A percentile compares a stretch with the other conserved stretches of the same genome.
phyloP scores from a whole-genome alignment of 208 protist species.

The Trypanosoma scelopori region DNA sequence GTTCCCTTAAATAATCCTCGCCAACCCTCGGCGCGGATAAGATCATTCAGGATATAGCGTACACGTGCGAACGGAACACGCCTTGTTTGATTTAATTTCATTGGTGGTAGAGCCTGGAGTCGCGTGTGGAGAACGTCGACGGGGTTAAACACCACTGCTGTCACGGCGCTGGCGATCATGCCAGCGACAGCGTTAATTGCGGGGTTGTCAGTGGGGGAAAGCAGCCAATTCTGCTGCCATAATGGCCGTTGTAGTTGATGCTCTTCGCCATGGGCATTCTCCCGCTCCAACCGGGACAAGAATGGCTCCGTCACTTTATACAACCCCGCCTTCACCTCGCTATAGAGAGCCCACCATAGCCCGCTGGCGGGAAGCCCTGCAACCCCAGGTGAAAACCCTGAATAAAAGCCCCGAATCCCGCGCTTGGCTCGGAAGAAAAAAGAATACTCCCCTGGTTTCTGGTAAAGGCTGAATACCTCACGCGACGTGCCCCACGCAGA shows the following conservation, averaged over 20 bases:
- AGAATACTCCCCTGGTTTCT: conserved; percentile 10
- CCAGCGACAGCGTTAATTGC: conserved; percentile 68
- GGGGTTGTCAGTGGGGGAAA: conserved; percentile 82
- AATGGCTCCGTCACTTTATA: conserved; percentile 60
- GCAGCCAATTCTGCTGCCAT: conserved; percentile 67
- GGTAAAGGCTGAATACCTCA: conserved; percentile 54
- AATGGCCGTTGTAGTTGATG: conserved; percentile 1
- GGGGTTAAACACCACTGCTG: conserved; percentile 79
- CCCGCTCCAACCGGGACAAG: conserved; percentile 50
- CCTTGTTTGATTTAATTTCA: conserved; percentile 9
- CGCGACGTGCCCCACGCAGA: conserved; percentile 37
- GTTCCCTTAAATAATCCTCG: conserved; percentile 82
- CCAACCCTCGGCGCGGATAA: conserved; percentile 59
- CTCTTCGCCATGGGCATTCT: not conserved
- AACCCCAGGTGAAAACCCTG: conserved; percentile 65
- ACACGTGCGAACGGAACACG: conserved; percentile 21
- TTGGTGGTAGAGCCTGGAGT: conserved; percentile 62
- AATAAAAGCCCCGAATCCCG: conserved; percentile 62
- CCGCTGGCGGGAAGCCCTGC: conserved; percentile 72
- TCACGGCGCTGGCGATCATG: conserved; percentile 60
- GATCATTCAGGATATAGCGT: conserved; percentile 38
- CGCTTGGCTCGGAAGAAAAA: not conserved
- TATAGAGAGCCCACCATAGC: conserved; percentile 86
- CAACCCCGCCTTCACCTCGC: conserved; percentile 61
- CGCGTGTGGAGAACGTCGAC: conserved; percentile 81